Percentiles rank a stretch among this genome's conserved stretches.
Evolutionary conservation across 2,329 filamentous ascomycete species (phyloP).

Genomic region (Dactylellina sp.): DNA sequence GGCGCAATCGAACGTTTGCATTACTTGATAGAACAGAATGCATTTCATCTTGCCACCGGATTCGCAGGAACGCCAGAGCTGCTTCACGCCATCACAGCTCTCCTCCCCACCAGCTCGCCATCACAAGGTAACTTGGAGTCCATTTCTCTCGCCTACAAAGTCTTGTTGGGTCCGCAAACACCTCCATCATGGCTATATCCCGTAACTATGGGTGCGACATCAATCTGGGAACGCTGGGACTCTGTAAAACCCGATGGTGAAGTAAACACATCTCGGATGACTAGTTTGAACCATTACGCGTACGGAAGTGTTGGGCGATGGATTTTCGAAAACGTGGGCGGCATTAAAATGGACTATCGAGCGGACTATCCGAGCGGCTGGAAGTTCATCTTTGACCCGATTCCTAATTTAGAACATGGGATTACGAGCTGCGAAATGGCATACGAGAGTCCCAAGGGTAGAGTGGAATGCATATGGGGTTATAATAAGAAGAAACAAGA

Average conservation of each 20-base stretch:
- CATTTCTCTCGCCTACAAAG: constrained; percentile 64
- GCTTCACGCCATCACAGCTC: constrained; percentile 61
- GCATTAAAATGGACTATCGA: constrained; percentile 61
- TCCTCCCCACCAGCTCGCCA: constrained; percentile 43
- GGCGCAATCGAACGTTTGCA: constrained; percentile 61
- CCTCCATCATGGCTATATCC: constrained; percentile 68
- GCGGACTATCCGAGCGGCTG: not conserved
- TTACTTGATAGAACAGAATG: constrained; percentile 61
- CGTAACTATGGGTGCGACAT: constrained; percentile 66
- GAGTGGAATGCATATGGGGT: constrained; percentile 30
- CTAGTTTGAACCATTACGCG: constrained; percentile 68
- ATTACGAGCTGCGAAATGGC: constrained; percentile 33
- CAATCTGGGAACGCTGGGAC: constrained; percentile 69
- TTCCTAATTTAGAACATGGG: constrained; percentile 26
- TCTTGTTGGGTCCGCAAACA: constrained; percentile 66
- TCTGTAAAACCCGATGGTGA: constrained; percentile 65
- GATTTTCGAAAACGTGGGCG: constrained; percentile 66
- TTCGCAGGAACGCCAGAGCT: constrained; percentile 66
- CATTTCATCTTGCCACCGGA: constrained; percentile 65
- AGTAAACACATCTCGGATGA: constrained; percentile 67
- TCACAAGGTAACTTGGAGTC: constrained; percentile 12
- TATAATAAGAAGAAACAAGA: constrained; percentile 15
- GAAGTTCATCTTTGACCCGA: constrained; percentile 32
- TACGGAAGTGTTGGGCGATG: constrained; percentile 68
- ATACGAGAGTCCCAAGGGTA: constrained; percentile 38